Evolutionary conservation across 495 filamentous ascomycete species (phyloP).

Genomic region (Chlorociboria aeruginascens): DNA sequence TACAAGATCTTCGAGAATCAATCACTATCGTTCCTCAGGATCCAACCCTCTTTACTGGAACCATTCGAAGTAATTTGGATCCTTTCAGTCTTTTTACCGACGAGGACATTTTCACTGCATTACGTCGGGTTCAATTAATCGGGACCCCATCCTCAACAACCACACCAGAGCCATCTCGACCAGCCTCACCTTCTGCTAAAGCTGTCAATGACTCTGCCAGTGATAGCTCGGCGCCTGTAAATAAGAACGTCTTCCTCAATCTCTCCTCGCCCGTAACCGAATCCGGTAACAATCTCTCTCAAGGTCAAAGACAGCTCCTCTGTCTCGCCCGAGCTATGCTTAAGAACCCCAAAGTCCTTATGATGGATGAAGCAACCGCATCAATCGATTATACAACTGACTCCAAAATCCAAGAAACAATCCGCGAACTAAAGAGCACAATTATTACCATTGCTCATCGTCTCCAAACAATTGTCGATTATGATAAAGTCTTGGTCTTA

Average conservation of each 20-base stretch:
- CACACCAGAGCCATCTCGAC: conserved; percentile 16
- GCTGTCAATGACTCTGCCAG: conserved; percentile 16
- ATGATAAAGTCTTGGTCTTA: conserved; percentile 95
- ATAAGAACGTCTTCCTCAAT: conserved; percentile 92
- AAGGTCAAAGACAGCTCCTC: conserved; percentile 90
- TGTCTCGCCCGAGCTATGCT: conserved; percentile 92
- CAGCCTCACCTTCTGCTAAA: conserved; percentile 1
- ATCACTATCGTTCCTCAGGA: conserved; percentile 99
- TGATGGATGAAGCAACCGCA: conserved; percentile 99
- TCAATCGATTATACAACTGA: conserved; percentile 97
- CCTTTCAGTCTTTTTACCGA: conserved; percentile 88
- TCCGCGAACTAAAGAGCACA: conserved; percentile 81
- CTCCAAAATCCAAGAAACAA: conserved; percentile 88
- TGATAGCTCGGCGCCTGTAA: conserved; percentile 37
- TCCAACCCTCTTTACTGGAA: conserved; percentile 93
- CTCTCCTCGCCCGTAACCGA: conserved; percentile 77
- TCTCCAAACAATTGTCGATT: conserved; percentile 91
- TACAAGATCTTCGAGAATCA: conserved; percentile 80
- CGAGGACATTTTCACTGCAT: conserved; percentile 76
- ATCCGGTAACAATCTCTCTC: conserved; percentile 90
- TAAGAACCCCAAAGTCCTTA: conserved; percentile 78
- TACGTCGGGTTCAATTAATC: conserved; percentile 87
- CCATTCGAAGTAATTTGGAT: conserved; percentile 89
- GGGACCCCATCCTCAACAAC: conserved; percentile 27
- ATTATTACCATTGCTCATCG: conserved; percentile 98